Conservation (phyloP, 805 yeast genomes). For the Wickerhamiella bombiphila region DNA sequence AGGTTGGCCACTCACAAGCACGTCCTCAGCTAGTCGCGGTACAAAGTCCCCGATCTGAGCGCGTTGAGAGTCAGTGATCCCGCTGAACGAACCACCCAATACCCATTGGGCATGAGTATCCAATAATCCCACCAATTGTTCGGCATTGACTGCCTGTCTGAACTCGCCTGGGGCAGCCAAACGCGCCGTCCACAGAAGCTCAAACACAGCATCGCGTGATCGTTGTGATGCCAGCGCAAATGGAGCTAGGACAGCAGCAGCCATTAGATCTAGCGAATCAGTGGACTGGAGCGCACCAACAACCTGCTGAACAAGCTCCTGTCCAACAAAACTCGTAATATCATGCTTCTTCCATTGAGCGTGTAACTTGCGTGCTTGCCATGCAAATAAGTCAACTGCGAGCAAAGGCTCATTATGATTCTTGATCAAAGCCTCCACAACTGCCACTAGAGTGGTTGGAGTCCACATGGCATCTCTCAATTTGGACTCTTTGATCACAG, state of each 20-base stretch:
- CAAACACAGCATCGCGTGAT: conserved; percentile 14
- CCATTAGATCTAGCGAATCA: conserved; percentile 6
- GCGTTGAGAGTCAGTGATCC: background rate
- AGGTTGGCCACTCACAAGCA: conserved; percentile 18
- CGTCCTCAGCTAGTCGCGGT: background rate
- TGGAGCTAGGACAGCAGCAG: conserved; percentile 14
- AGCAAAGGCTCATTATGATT: conserved; percentile 12
- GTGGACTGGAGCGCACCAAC: conserved; percentile 1
- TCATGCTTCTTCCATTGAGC: conserved; percentile 4
- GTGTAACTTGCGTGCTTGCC: conserved; percentile 15
- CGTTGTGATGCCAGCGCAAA: conserved; percentile 7
- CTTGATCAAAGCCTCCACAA: conserved; percentile 6
- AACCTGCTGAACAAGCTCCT: conserved; percentile 12
- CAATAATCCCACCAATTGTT: background rate
- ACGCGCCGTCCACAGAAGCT: conserved; percentile 17
- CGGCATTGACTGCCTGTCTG: background rate
- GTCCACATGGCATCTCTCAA: conserved; percentile 21
- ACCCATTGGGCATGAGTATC: conserved; percentile 1
- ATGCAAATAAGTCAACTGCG: conserved; percentile 20
- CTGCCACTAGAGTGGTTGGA: conserved; percentile 18
- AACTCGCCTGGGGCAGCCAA: conserved; percentile 8
- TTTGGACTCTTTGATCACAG: conserved; percentile 21
- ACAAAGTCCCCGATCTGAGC: background rate
- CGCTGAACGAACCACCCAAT: background rate
- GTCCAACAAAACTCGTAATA: conserved; percentile 11